Conservation (phyloP, 148 eudicot species). For the Bassia scoparia region DNA sequence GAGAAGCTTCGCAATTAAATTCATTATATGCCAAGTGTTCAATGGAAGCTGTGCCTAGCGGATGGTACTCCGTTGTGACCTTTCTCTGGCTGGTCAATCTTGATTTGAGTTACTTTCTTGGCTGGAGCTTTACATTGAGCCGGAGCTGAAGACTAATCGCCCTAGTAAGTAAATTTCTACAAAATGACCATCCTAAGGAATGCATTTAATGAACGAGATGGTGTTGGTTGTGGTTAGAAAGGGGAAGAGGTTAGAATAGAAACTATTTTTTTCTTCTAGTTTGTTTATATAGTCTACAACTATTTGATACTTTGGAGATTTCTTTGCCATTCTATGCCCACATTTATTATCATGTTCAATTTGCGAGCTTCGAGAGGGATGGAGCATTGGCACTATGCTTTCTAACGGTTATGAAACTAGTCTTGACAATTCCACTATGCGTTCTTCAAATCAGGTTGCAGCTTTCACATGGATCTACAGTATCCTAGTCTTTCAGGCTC, state of each 20-base stretch:
- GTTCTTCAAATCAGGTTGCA: constrained; percentile 52
- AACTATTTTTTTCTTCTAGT: neutral
- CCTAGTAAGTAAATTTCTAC: constrained; percentile 65
- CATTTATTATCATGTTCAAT: neutral
- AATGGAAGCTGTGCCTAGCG: no score
- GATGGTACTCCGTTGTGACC: neutral
- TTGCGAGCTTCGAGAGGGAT: neutral
- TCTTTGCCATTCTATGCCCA: neutral
- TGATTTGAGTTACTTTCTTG: neutral
- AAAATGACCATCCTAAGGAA: constrained; percentile 74
- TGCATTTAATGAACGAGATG: constrained; percentile 61
- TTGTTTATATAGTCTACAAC: neutral
- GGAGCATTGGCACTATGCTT: no score
- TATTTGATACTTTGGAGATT: neutral
- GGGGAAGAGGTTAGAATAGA: constrained; percentile 77
- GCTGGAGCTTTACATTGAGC: constrained; percentile 79
- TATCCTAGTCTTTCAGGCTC: constrained; percentile 92
- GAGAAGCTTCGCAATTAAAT: no score
- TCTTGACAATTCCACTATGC: no score
- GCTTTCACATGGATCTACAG: constrained; percentile 95
- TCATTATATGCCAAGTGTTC: no score
- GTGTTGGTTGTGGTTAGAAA: constrained; percentile 63
- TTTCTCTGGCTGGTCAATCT: neutral
- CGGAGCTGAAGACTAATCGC: constrained; percentile 60
- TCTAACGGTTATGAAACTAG: no score